These are phyloP conservation scores for Ceratocystis variospora DNA, from an alignment of 2,329 filamentous ascomycete genomes.

Conservation along the genomic window DNA sequence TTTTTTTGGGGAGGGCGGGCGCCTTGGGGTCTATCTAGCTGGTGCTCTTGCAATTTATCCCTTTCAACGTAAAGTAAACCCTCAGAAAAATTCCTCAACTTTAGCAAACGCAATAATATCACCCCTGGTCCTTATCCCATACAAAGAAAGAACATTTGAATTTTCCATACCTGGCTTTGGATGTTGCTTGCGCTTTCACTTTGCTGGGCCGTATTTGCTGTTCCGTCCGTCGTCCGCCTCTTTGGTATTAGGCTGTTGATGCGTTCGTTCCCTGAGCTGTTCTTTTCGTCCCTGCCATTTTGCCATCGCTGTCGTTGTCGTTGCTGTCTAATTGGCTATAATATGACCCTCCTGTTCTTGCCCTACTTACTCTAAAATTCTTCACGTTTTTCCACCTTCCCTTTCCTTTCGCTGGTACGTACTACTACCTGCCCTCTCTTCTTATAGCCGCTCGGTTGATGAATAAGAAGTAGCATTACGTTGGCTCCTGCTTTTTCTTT, in stretches of 20 bases:
- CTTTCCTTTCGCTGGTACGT: not conserved
- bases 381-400: not conserved
- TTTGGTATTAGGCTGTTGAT: not conserved
- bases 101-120: not conserved
- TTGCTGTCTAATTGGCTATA: slow-evolving; percentile 5
- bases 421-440: not conserved
- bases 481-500: slow-evolving; percentile 2
- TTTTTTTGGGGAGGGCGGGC: not conserved
- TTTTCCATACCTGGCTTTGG: not conserved
- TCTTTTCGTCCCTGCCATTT: not conserved
- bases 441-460: not conserved
- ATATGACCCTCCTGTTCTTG: slow-evolving; percentile 2
- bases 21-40: not conserved
- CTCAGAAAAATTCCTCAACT: slow-evolving; percentile 5
- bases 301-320: not conserved
- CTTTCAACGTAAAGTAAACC: slow-evolving; percentile 5
- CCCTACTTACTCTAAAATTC: not conserved
- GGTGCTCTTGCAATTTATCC: not conserved
- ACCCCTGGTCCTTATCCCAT: not conserved
- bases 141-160: slow-evolving; percentile 3
- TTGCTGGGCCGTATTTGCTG: not conserved
- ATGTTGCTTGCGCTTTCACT: not conserved
- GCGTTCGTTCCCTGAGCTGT: not conserved
- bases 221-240: not conserved
- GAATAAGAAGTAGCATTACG: not conserved